Percentiles rank a stretch among this genome's conserved stretches.
Evolutionary conservation across 2,329 filamentous ascomycete genomes (phyloP).

Genomic region (Cercospora beticola): DNA sequence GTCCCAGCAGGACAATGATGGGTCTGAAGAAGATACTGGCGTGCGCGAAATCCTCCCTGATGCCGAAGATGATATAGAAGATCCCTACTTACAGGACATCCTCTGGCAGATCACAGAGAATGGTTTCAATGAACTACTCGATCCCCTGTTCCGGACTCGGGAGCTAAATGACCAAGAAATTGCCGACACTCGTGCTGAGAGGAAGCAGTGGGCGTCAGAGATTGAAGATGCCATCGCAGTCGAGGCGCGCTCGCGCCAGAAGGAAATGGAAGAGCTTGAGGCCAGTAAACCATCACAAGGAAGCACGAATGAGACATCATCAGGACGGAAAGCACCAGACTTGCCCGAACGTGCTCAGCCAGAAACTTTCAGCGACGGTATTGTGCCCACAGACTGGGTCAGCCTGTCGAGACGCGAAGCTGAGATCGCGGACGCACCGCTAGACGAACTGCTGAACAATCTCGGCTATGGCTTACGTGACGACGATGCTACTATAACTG

Average conservation of each 20-base stretch:
- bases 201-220: slow-evolving; percentile 55
- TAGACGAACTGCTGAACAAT: slow-evolving; percentile 46
- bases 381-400: slow-evolving; percentile 35
- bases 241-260: not conserved
- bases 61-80: slow-evolving; percentile 11
- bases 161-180: slow-evolving; percentile 74
- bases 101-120: slow-evolving; percentile 90
- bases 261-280: not conserved
- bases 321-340: slow-evolving; percentile 4
- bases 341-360: slow-evolving; percentile 2
- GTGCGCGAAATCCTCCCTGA: not conserved
- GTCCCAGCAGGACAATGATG: not conserved
- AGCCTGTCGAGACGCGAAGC: slow-evolving; percentile 34
- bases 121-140: slow-evolving; percentile 87
- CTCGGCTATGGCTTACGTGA: slow-evolving; percentile 41
- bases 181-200: slow-evolving; percentile 60
- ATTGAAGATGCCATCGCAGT: slow-evolving; percentile 33
- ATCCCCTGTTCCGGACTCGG: slow-evolving; percentile 76
- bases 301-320: not conserved
- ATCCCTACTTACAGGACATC: slow-evolving; percentile 62
- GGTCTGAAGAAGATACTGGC: not conserved
- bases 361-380: slow-evolving; percentile 13
- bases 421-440: slow-evolving; percentile 39
- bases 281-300: not conserved
- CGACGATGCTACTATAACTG: slow-evolving; percentile 1